phyloP scores from a whole-genome alignment of 768 basidiomycete species.

The Leucocoprinus sp. region DNA sequence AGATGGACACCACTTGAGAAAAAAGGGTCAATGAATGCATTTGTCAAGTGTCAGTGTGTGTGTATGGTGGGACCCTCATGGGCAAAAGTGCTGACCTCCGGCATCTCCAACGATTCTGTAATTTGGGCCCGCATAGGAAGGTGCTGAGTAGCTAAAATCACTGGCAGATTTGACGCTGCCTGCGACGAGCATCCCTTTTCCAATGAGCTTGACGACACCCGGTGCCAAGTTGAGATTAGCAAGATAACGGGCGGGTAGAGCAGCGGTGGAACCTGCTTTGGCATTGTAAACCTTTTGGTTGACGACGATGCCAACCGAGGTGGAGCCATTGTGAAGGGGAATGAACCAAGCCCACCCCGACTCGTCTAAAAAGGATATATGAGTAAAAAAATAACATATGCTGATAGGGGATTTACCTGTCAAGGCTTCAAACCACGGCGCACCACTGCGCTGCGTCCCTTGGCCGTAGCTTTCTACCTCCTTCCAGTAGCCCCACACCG shows the following conservation, averaged over 20 bases:
- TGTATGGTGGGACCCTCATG: neutral
- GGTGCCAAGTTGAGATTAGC: slow-evolving; percentile 40
- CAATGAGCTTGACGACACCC: slow-evolving; percentile 33
- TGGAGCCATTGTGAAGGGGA: slow-evolving; percentile 55
- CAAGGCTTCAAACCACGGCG: slow-evolving; percentile 66
- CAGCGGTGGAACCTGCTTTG: slow-evolving; percentile 19
- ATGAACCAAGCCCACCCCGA: slow-evolving; percentile 72
- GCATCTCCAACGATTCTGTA: slow-evolving; percentile 64
- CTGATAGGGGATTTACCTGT: slow-evolving; percentile 35
- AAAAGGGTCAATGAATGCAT: slow-evolving; percentile 60
- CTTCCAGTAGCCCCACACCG: slow-evolving; percentile 74
- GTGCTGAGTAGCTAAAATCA: slow-evolving; percentile 61
- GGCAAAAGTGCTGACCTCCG: slow-evolving; percentile 34
- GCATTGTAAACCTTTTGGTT: slow-evolving; percentile 42
- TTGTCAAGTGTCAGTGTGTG: slow-evolving; percentile 3
- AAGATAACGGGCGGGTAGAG: slow-evolving; percentile 33
- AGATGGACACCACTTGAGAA: slow-evolving; percentile 61
- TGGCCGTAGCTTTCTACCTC: slow-evolving; percentile 42
- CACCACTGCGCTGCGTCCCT: slow-evolving; percentile 42
- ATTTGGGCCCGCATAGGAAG: slow-evolving; percentile 41
- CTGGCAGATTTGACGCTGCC: slow-evolving; percentile 44
- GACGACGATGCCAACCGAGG: slow-evolving; percentile 57
- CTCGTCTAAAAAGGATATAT: slow-evolving; percentile 36
- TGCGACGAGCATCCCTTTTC: slow-evolving; percentile 28
- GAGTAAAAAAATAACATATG: neutral